Evolutionary conservation across 345 rosid genomes (phyloP), one percentile per base, ranked within the genome.

Genomic region (Nasturtium officinale): DNA sequence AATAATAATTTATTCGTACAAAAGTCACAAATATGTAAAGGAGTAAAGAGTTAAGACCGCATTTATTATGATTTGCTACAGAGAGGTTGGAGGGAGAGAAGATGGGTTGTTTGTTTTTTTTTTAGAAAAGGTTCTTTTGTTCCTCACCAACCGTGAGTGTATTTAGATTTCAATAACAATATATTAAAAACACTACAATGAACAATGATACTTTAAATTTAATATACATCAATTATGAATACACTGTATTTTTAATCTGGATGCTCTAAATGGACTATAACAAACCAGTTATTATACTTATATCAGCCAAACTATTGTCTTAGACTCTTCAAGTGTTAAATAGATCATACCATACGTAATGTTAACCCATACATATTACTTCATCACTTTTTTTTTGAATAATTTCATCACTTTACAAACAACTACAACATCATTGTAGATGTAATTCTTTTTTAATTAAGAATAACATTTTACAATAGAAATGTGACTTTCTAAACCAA

Each of bases 61-160:
- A 59, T 21, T 59, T 35, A 70, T 21, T 25, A 46, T 38, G 56
- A 12, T 21, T 43, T 30, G 33, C 18, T 53, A 30, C 7, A 1
- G 35, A 30, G 35, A 30, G 9, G 10, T 53, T 30, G 0, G 37
- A 55, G 37, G 16, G 20, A 40, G 61, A 17, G 23, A 17, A 68
- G 58, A 37, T 69, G 75, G 71, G 71, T 35, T 46, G 75, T 61
- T n/a, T n/a, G n/a, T n/a, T n/a, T n/a, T n/a, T n/a, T n/a, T n/a
- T n/a, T n/a, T n/a, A n/a, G n/a, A n/a, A n/a, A n/a, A n/a, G n/a
- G n/a, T n/a, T 71, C 47, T 68, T 68, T 66, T 86, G 89, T 81
- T 74, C 67, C 94, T 86, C 82, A 82, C 81, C 89, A 81, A 85
- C 90, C 90, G 83, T n/a, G n/a, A n/a, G n/a, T n/a, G n/a, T n/a